These are phyloP conservation scores for Pleurozium schreberi DNA, from an alignment of 225 moss, liverwort and hornwort species.

Conservation along the genomic window DNA sequence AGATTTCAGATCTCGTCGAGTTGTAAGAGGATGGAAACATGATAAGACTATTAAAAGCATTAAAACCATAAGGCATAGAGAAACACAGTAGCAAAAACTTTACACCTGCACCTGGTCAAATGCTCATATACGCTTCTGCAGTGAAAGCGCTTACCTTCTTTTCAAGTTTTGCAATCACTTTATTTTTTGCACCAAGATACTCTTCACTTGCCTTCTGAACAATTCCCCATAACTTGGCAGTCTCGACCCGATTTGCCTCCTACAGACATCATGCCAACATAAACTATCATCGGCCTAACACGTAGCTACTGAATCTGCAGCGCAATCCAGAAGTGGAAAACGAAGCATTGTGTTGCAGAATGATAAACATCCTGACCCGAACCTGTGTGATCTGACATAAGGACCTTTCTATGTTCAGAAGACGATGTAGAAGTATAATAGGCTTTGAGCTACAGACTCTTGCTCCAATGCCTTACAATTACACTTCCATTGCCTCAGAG, in stretches of 20 bases:
- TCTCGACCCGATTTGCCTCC: slow-evolving; percentile 48
- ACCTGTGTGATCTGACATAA: background rate
- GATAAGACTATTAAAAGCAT: background rate
- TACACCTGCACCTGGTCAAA: background rate
- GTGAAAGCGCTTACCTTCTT: slow-evolving; percentile 45
- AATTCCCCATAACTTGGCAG: slow-evolving; percentile 50
- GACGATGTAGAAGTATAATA: background rate
- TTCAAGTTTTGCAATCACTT: slow-evolving; percentile 52
- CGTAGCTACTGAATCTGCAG: background rate
- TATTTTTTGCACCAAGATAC: slow-evolving; percentile 59
- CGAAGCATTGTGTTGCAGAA: background rate
- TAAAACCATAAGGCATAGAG: background rate
- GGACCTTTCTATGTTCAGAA: background rate
- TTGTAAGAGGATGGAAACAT: background rate
- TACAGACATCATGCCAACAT: slow-evolving; percentile 22
- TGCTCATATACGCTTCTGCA: background rate
- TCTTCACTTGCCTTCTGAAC: slow-evolving; percentile 59
- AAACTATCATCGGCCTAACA: background rate
- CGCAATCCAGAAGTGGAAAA: background rate
- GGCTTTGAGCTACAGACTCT: background rate
- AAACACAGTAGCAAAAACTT: background rate
- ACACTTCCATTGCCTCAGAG: background rate
- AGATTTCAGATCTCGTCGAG: background rate
- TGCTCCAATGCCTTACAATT: background rate
- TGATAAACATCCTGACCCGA: background rate